phyloP scores from a whole-genome alignment of 78 protist species.

The Parvularia atlantis region DNA sequence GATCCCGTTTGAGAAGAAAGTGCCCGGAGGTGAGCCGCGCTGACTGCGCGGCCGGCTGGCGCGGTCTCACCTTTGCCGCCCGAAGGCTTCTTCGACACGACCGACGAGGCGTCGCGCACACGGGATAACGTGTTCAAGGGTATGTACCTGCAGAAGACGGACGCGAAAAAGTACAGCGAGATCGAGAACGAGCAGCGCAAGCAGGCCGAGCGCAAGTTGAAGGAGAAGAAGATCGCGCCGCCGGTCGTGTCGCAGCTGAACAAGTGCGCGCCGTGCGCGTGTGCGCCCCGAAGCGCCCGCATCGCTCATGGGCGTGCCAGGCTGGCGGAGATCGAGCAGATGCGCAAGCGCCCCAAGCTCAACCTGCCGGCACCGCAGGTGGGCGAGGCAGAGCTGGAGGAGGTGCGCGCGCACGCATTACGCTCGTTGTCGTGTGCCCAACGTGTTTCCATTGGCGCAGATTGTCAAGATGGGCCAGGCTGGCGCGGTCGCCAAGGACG shows the following conservation, averaged over 20 bases:
- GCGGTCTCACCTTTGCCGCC: too few species aligned
- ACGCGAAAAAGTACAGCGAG: neutral
- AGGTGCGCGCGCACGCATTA: too few species aligned
- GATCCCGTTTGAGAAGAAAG: constrained; percentile 11
- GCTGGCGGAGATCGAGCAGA: neutral
- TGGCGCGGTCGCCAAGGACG: too few species aligned
- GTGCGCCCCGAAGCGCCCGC: too few species aligned
- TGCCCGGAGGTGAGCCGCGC: neutral
- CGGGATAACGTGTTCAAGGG: neutral
- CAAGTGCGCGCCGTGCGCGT: too few species aligned
- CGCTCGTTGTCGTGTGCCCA: too few species aligned
- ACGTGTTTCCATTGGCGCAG: constrained; percentile 1
- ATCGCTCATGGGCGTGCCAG: too few species aligned
- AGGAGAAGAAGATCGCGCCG: neutral
- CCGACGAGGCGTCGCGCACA: neutral
- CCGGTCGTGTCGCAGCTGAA: too few species aligned
- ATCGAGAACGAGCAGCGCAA: neutral
- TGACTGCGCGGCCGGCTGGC: neutral
- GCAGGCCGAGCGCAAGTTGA: constrained; percentile 7
- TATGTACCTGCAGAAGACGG: neutral
- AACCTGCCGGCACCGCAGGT: constrained; percentile 28
- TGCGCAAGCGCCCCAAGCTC: constrained; percentile 5
- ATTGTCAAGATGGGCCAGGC: constrained; percentile 14
- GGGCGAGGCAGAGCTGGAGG: too few species aligned
- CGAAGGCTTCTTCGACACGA: constrained; percentile 6